phyloP scores from a whole-genome alignment of 352 stramenopile species.

The Salisapilia sapeloensis region DNA sequence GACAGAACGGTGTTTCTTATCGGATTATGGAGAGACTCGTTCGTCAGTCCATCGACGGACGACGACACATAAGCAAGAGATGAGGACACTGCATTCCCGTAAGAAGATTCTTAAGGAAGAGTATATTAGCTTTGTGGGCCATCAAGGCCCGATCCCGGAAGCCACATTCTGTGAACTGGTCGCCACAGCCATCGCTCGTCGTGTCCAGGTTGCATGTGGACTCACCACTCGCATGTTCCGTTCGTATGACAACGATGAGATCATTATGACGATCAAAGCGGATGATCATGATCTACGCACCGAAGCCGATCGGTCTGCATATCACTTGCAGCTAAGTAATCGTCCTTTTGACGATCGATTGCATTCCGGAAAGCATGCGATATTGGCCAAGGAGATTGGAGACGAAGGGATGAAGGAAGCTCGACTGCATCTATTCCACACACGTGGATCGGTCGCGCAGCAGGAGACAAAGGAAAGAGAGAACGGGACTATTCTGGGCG shows the following conservation, averaged over 20 bases:
- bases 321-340: conserved; percentile 59
- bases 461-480: background rate
- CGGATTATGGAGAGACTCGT: conserved; percentile 36
- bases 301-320: conserved; percentile 54
- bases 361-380: conserved; percentile 32
- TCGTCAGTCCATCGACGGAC: too few relatives aligned
- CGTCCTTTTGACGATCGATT: conserved; percentile 36
- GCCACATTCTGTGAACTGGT: conserved; percentile 49
- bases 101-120: conserved; percentile 29
- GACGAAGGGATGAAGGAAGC: conserved; percentile 25
- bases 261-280: conserved; percentile 68
- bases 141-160: conserved; percentile 22
- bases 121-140: conserved; percentile 38
- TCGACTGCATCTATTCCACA: conserved; percentile 34
- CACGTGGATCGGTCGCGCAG: conserved; percentile 7
- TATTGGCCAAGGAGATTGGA: conserved; percentile 29
- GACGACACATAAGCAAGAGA: conserved; percentile 19
- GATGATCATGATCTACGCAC: conserved; percentile 59
- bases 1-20: conserved; percentile 49
- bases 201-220: conserved; percentile 57
- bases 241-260: conserved; percentile 55
- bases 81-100: conserved; percentile 15
- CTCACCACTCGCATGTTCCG: conserved; percentile 68
- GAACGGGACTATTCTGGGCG: background rate
- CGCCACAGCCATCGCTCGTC: conserved; percentile 33